phyloP scores from a whole-genome alignment of 2,329 filamentous ascomycete genomes.

The Claviceps sp. region DNA sequence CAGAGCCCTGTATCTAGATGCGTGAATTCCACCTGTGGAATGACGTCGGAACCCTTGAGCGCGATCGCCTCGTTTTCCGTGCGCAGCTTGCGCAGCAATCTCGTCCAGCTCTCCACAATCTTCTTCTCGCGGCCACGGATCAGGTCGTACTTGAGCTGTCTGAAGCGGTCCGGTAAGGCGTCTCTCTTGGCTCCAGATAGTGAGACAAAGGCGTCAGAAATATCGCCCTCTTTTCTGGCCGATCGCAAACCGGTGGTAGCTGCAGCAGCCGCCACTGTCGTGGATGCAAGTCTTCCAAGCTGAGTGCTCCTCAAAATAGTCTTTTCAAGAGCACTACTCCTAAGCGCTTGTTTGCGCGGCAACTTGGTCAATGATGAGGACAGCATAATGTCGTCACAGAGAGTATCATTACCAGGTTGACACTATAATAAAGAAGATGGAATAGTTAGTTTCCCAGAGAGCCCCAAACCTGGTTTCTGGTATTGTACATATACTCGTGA shows the following conservation, averaged over 20 bases:
- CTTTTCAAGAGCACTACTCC: no score
- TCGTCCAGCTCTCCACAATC: constrained; percentile 34
- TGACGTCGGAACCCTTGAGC: constrained; percentile 29
- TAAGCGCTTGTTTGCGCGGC: constrained; percentile 3
- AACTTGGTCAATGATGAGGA: constrained; percentile 5
- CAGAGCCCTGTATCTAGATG: constrained; percentile 27
- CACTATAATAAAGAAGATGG: no score
- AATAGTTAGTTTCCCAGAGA: no score
- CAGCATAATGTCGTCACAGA: constrained; percentile 4
- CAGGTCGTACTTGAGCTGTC: constrained; percentile 40
- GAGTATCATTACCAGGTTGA: not conserved
- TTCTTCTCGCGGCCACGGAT: constrained; percentile 33
- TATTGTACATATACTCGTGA: not conserved
- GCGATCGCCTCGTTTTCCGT: constrained; percentile 35
- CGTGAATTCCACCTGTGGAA: constrained; percentile 38
- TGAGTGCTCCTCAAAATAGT: no score
- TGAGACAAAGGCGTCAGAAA: constrained; percentile 48
- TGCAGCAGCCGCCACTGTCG: not conserved
- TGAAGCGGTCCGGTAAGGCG: constrained; percentile 41
- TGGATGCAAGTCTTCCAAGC: not conserved
- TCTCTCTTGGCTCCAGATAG: constrained; percentile 32
- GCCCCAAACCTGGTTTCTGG: no score
- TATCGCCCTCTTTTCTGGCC: constrained; percentile 44
- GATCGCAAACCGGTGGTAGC: not conserved
- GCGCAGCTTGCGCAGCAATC: constrained; percentile 30